Evolutionary conservation across 1,284 basidiomycete genomes (phyloP), one percentile per base, ranked within the genome.

Genomic region (Cystobasidiaceae sp.): DNA sequence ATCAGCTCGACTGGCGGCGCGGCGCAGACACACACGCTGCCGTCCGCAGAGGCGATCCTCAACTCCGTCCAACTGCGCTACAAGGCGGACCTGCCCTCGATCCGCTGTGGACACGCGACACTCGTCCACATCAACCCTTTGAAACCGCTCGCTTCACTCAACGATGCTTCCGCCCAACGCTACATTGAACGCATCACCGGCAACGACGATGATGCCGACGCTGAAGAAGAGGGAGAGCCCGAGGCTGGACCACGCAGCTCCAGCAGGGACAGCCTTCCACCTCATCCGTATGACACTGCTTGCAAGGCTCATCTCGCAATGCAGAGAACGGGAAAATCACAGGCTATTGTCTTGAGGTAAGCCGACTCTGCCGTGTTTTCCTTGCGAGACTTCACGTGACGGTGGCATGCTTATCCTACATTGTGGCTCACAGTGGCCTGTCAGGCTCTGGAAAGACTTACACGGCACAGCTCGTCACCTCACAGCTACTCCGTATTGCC

Each of bases 371-470:
- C n/a, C n/a, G 15, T n/a, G n/a, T n/a, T n/a, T n/a, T n/a, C n/a
- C n/a, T n/a, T n/a, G n/a, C n/a, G n/a, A n/a, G n/a, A n/a, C n/a
- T n/a, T n/a, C n/a, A n/a, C n/a, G n/a, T n/a, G n/a, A n/a, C n/a
- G n/a, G n/a, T n/a, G n/a, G n/a, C n/a, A n/a, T n/a, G n/a, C n/a
- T n/a, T n/a, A n/a, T n/a, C n/a, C n/a, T n/a, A n/a, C n/a, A n/a
- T n/a, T n/a, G n/a, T n/a, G n/a, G 45, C 33, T 33, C 64, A 41
- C 73, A 93, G 90, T 74, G 93, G 93, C 56, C 83, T 93, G 68
- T 92, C 90, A 4, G 88, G 87, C 45, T 89, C 93, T 0, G 93
- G 92, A 32, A 93, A 96, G 78, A 84, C 90, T 0, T 83, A 84
- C 51, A 86, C 83, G 66, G 80, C 86, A 30, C 84, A 86, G 32